Percentiles rank a stretch among this genome's conserved stretches.
These are phyloP conservation scores for Vigna angularis DNA, from an alignment of 306 rosid genomes.

Conservation along the genomic window DNA sequence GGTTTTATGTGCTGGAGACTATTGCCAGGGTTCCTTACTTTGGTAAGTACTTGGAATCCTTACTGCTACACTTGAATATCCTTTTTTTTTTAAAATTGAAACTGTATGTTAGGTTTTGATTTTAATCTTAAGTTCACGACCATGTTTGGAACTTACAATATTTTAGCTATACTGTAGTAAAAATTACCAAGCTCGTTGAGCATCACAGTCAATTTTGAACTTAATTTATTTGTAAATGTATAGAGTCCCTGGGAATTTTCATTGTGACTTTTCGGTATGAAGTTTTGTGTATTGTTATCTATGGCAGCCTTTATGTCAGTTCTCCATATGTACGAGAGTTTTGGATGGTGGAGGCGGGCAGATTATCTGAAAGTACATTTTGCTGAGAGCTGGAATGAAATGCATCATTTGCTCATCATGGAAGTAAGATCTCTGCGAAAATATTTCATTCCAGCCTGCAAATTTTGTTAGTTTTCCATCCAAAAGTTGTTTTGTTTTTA, in stretches of 20 bases:
- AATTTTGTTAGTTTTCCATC: conserved; percentile 29
- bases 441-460: conserved; percentile 10
- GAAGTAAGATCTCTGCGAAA: conserved; percentile 63
- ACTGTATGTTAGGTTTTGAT: neutral
- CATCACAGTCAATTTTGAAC: conserved; percentile 36
- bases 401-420: conserved; percentile 99
- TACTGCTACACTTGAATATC: neutral
- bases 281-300: conserved; percentile 30
- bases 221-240: conserved; percentile 28
- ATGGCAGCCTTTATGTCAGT: conserved; percentile 90
- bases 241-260: conserved; percentile 33
- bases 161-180: conserved; percentile 12
- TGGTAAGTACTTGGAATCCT: conserved; percentile 57
- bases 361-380: conserved; percentile 98
- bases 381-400: conserved; percentile 99
- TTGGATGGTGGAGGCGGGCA: conserved; percentile 99
- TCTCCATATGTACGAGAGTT: conserved; percentile 94
- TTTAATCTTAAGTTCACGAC: conserved; percentile 36
- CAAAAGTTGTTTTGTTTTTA: conserved; percentile 27
- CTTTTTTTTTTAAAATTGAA: neutral
- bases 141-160: conserved; percentile 5
- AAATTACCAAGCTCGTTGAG: neutral
- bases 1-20: conserved; percentile 95
- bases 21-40: conserved; percentile 99
- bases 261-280: conserved; percentile 31